Conservation (phyloP, 371 early-diverging fungal species). For the Mortierella sp. region DNA sequence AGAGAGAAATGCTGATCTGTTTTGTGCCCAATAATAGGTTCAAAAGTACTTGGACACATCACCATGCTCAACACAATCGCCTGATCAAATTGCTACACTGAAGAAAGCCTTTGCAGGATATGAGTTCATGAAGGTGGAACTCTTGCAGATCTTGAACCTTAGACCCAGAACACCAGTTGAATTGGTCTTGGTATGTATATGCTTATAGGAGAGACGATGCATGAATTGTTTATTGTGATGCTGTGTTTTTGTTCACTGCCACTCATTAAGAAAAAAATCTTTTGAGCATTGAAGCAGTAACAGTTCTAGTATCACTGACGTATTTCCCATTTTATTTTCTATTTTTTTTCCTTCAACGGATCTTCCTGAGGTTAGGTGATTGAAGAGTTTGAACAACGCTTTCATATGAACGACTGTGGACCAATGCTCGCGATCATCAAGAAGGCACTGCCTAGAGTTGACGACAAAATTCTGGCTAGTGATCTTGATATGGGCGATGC, state of each 20-base stretch:
- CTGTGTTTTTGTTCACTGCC: no score
- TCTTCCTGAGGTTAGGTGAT: slow-evolving; percentile 28
- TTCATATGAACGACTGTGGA: slow-evolving; percentile 22
- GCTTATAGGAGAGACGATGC: not conserved
- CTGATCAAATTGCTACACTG: slow-evolving; percentile 36
- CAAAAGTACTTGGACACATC: slow-evolving; percentile 42
- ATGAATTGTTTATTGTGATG: not conserved
- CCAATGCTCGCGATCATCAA: slow-evolving; percentile 33
- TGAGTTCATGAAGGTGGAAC: slow-evolving; percentile 50
- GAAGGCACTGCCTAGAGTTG: slow-evolving; percentile 29
- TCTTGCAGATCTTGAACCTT: slow-evolving; percentile 54
- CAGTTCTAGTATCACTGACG: not conserved
- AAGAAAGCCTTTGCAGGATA: slow-evolving; percentile 31
- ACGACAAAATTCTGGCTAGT: slow-evolving; percentile 16
- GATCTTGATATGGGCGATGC: slow-evolving; percentile 8
- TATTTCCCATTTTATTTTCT: not conserved
- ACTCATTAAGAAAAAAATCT: not conserved
- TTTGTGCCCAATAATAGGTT: slow-evolving; percentile 22
- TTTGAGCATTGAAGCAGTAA: not conserved
- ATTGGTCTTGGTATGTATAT: slow-evolving; percentile 35
- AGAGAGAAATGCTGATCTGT: not conserved
- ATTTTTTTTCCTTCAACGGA: not conserved
- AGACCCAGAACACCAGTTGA: slow-evolving; percentile 47
- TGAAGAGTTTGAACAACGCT: slow-evolving; percentile 54
- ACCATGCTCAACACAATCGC: slow-evolving; percentile 47